Base-by-base conservation (phyloP, 176 grass and related monocot genomes). In the Lolium multiflorum region DNA sequence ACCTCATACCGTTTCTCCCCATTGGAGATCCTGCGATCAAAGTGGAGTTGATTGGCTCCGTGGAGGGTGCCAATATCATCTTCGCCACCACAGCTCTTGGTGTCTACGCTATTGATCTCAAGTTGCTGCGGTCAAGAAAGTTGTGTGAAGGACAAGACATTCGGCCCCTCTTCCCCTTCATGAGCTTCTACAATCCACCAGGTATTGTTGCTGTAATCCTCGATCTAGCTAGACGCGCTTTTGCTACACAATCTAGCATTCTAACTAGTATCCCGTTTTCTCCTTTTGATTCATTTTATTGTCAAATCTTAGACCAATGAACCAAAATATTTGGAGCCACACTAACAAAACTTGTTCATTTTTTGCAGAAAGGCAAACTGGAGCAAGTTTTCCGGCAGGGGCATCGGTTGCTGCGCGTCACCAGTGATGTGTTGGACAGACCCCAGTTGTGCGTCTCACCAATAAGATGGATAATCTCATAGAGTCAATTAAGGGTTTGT, bases 171-270 rank as follows among this genome's bases (percentile, higher is more conserved):
- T 39, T 87, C n/a, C 85, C 69, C 31, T 65, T 55, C 78, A 55
- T 65, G 28, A 66, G 28, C 46, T 87, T 87, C 57, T 14, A 75
- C 58, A 81, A 70, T 46, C 64, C 56, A 66, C 12, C 13, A 11
- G 62, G 62, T 65, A 31, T 31, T 6, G 25, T 64, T 21, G 22
- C 24, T 64, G 26, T 64, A 13, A 63, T 63, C 60, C 60, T 63
- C 25, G 60, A 63, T 64, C 11, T 64, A 64, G 22, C 24, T 64
- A 64, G 61, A 64, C 4, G 6, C 31, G 1, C 25, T 65, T 31
- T 65, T 31, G 25, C 25, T 65, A 65, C 62, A 11, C 26, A 28
- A 31, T 65, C 11, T 59, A 59, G 7, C 57, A 59, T 59, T 21
- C 20, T 65, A 31, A 11, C 25, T 31, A 65, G 25, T 31, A 28